Evolutionary conservation across 331 rosid genomes (phyloP), one percentile per base, ranked within the genome.

Genomic region (Spiraea crenata): DNA sequence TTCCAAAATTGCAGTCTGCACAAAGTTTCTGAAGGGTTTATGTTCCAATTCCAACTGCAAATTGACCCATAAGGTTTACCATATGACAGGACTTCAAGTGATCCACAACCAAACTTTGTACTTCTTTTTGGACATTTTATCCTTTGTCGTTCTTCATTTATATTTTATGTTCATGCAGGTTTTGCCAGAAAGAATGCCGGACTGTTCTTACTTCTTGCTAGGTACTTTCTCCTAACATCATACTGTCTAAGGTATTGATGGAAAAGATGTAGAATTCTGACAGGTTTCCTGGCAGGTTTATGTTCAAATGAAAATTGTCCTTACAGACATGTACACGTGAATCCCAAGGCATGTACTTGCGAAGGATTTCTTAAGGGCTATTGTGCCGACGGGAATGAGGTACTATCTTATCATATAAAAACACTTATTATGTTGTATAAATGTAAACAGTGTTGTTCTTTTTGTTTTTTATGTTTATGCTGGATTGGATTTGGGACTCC

Each of bases 131-230:
- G 67, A 47, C 44, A 59, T 69, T 70, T 57, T 77, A 55, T 69
- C 45, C 38, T 41, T 77, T 65, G 55, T 38, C 82, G 62, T 62
- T 68, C 62, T 2, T 20, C 56, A 41, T 40, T 55, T 9, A 31
- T 41, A 57, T 31, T 69, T 58, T 84, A 77, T 81, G 12, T 39
- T 70, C 72, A 44, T 77, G 79, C 93, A 95, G 98, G 92, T 91
- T 78, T 88, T 95, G 76, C 99, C 97, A 1, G 97, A 95, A 84
- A 89, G 98, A 81, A 95, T 95, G 98, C 98, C 90, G 1, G 98
- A 89, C 80, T 95, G 98, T 77, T 95, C 97, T 63, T 95, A 81
- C 87, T 95, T 80, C 78, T 76, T 89, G 86, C 99, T 87, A 92
- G 98, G 98, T 91, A 77, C 61, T 65, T 72, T 72, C 67, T 66